phyloP scores from a whole-genome alignment of 148 eudicot genomes.

The Vaccinium darrowii region DNA sequence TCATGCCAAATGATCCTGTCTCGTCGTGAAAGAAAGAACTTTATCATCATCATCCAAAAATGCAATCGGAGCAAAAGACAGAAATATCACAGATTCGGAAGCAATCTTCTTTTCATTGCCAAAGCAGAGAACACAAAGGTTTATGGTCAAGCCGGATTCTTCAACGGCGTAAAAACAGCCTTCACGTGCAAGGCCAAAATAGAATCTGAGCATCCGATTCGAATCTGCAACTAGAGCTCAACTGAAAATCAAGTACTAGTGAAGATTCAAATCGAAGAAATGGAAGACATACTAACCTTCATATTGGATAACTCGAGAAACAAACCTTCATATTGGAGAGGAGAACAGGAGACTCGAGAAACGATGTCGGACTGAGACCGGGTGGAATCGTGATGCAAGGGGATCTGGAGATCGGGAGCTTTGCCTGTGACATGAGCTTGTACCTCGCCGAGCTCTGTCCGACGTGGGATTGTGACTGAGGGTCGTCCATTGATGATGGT shows the following conservation, averaged over 20 bases:
- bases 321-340: constrained; percentile 83
- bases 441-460: constrained; percentile 47
- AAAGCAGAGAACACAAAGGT: not conserved
- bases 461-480: constrained; percentile 6
- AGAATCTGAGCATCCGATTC: not conserved
- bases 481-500: constrained; percentile 16
- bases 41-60: not conserved
- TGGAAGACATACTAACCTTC: not conserved
- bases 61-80: not conserved
- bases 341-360: constrained; percentile 92
- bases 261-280: not conserved
- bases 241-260: not conserved
- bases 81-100: not conserved
- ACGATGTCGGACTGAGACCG: constrained; percentile 86
- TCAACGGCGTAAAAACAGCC: constrained; percentile 64
- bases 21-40: not conserved
- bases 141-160: constrained; percentile 39
- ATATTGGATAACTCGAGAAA: not conserved
- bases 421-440: constrained; percentile 90
- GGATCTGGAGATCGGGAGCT: constrained; percentile 82
- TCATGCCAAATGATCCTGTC: not conserved
- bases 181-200: constrained; percentile 54
- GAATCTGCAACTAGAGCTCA: constrained; percentile 1
- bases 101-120: not conserved
- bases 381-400: constrained; percentile 74